phyloP scores from a whole-genome alignment of 2,329 filamentous ascomycete genomes.

The Aspergillus alliaceus region DNA sequence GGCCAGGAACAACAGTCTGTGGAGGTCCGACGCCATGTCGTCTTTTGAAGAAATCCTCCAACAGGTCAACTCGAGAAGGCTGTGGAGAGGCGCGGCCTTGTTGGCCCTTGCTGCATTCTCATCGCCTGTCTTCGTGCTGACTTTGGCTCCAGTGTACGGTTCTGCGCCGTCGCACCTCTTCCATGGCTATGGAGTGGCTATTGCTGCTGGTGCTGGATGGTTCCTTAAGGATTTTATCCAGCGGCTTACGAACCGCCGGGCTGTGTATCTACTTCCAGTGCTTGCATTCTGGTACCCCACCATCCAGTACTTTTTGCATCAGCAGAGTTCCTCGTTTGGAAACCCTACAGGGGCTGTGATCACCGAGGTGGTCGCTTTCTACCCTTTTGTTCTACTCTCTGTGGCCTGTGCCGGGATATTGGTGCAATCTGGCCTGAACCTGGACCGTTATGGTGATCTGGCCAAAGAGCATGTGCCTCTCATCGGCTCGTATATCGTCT shows the following conservation, averaged over 20 bases:
- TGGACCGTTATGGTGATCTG: constrained; percentile 57
- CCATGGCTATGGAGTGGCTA: constrained; percentile 67
- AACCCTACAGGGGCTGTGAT: constrained; percentile 71
- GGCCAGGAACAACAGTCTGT: neutral
- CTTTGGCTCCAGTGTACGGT: constrained; percentile 84
- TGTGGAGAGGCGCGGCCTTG: constrained; percentile 31
- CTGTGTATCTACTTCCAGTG: constrained; percentile 62
- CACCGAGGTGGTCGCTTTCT: constrained; percentile 72
- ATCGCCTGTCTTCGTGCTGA: constrained; percentile 58
- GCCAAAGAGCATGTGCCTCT: constrained; percentile 65
- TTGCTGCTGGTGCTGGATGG: constrained; percentile 71
- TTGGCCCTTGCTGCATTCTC: constrained; percentile 41
- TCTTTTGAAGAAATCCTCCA: constrained; percentile 24
- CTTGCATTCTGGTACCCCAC: constrained; percentile 74
- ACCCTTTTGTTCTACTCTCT: constrained; percentile 66
- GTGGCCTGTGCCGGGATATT: constrained; percentile 63
- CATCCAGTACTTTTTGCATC: constrained; percentile 70
- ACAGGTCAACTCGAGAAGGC: constrained; percentile 26
- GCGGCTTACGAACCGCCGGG: constrained; percentile 51
- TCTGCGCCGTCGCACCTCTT: constrained; percentile 73
- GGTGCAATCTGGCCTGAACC: constrained; percentile 59
- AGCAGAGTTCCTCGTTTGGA: constrained; percentile 65
- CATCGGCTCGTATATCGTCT: constrained; percentile 65
- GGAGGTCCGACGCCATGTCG: constrained; percentile 22
- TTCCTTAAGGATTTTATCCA: constrained; percentile 59